A percentile compares a stretch with the other conserved stretches of the same genome.
Evolutionary conservation across 768 basidiomycete species (phyloP).

Genomic region (Exidia glandulosa): DNA sequence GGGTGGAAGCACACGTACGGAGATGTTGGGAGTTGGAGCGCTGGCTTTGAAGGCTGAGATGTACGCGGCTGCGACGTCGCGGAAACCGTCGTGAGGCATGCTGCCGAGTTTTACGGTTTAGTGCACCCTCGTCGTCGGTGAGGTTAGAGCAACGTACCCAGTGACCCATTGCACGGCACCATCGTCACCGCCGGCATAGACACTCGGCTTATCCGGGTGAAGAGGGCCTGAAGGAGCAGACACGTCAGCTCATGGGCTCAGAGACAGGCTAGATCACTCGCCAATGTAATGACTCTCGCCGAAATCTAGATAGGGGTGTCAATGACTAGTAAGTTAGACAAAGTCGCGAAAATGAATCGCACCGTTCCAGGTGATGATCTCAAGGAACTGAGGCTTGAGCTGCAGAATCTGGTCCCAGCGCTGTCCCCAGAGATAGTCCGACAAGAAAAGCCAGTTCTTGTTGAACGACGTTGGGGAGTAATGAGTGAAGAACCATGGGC

Average conservation of each 20-base stretch:
- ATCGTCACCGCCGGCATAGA: not conserved
- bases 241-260: not conserved
- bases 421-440: conserved; percentile 42
- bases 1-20: not conserved
- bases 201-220: not conserved
- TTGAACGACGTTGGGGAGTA: conserved; percentile 46
- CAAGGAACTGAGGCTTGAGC: conserved; percentile 30
- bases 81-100: not conserved
- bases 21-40: not conserved
- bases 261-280: not conserved
- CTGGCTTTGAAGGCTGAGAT: not conserved
- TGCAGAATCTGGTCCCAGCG: conserved; percentile 56
- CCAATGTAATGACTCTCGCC: conserved; percentile 49
- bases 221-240: conserved; percentile 52
- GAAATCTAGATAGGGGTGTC: conserved; percentile 31
- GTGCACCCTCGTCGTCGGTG: not conserved
- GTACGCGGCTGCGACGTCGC: not conserved
- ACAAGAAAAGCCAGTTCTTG: conserved; percentile 28
- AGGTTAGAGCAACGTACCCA: not conserved
- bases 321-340: not conserved
- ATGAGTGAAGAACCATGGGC: conserved; percentile 70
- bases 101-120: too few relatives aligned
- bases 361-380: conserved; percentile 59
- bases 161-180: not conserved
- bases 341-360: not conserved